Evolutionary conservation across 1,284 basidiomycete species (phyloP).

Genomic region (Taiwanofungus camphoratus): DNA sequence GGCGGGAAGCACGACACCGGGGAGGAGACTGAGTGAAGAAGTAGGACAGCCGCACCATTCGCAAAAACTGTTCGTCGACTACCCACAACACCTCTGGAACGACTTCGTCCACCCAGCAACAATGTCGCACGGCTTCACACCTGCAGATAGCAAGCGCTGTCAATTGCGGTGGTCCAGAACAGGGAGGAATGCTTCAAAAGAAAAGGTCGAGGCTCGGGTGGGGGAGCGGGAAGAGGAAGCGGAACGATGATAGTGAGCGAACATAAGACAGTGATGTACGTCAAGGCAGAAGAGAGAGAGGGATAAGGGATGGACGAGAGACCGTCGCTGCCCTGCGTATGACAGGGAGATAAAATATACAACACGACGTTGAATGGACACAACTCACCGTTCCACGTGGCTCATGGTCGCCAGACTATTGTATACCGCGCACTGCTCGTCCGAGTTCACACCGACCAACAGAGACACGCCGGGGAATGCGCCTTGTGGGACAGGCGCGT

Average conservation of each 20-base stretch:
- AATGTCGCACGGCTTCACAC: conserved; percentile 81
- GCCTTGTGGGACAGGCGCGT: too few relatives aligned
- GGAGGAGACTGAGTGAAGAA: too few relatives aligned
- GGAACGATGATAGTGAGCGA: neutral
- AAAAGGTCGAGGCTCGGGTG: too few relatives aligned
- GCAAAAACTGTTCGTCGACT: conserved; percentile 76
- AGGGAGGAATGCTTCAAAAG: too few relatives aligned
- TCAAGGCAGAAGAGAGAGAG: neutral
- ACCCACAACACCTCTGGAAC: conserved; percentile 96
- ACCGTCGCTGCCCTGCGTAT: too few relatives aligned
- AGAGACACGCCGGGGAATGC: conserved; percentile 67
- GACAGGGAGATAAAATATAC: too few relatives aligned
- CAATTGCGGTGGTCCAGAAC: too few relatives aligned
- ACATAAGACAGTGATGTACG: neutral
- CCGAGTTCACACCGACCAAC: conserved; percentile 82
- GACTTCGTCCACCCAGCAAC: conserved; percentile 96
- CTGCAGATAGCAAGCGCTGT: too few relatives aligned
- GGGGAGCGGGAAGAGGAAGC: neutral
- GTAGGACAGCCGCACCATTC: conserved; percentile 42
- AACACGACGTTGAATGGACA: neutral
- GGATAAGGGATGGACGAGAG: too few relatives aligned
- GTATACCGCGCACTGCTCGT: conserved; percentile 39
- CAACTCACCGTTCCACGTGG: conserved; percentile 72
- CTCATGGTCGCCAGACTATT: conserved; percentile 60
- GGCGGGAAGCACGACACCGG: too few relatives aligned